Base-by-base conservation (phyloP, 257 asterid genomes). In the Solanum gandarillasii region DNA sequence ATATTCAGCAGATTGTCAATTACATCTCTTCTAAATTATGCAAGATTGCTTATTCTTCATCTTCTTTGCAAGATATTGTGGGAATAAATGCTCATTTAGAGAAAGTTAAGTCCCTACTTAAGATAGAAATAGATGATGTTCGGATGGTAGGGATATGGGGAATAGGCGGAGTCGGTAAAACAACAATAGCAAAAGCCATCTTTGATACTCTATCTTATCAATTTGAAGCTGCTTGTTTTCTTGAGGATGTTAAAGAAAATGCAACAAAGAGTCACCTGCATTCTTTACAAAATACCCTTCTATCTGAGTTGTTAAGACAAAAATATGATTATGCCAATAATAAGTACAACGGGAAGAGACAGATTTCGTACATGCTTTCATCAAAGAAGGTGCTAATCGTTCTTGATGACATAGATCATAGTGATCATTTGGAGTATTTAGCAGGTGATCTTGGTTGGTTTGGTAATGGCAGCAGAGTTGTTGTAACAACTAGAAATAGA, bases 351-450 rank as follows among this genome's bases (percentile, higher is more conserved):
- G 68, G 68, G 29, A 60, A 60, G 68, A 3, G 5, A 60, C 11
- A 0, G 68, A 21, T 60, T 60, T 8, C 68, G 27, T 3, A 2
- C 29, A 21, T 0, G 4, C 27, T 60, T 60, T 21, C 1, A 0
- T 21, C 12, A 20, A 58, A 20, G 68, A 58, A 58, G 27, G 68
- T 58, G 68, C 68, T 58, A 21, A 60, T 60, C 1, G 27, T 60
- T 60, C 67, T 58, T 20, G 25, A 58, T 58, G 67, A 52, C 62
- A 52, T 52, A 52, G 62, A 52, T 52, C 62, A 52, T 52, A 52
- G 62, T 52, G 62, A 52, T 52, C 62, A 52, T 52, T 52, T 52
- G 62, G 62, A 52, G 62, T 52, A 52, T 52, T 52, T 52, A 52
- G 67, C 67, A 20, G 67, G 67, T 58, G 67, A 58, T 58, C 25